phyloP scores from a whole-genome alignment of 108 stramenopile genomes.

The Cyclotella distinguenda region DNA sequence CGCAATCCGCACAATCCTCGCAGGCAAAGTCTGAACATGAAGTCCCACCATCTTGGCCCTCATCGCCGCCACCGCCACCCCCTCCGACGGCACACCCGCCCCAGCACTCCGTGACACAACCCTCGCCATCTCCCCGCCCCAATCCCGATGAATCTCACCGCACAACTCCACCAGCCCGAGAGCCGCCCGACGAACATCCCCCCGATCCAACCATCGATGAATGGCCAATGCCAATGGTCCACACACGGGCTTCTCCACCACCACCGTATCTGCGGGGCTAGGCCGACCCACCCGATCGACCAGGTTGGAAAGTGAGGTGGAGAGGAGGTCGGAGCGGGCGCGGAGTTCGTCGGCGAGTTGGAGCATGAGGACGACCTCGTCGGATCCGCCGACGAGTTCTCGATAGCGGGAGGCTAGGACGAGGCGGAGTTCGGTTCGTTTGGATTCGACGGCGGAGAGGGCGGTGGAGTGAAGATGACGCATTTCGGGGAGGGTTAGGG shows the following conservation, averaged over 20 bases:
- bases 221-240: no score
- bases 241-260: no score
- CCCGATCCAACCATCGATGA: slow-evolving; percentile 68
- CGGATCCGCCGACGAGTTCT: slow-evolving; percentile 81
- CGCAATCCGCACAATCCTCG: slow-evolving; percentile 60
- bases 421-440: slow-evolving; percentile 82
- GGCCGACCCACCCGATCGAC: no score
- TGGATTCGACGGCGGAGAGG: slow-evolving; percentile 77
- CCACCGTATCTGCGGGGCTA: no score
- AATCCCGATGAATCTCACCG: slow-evolving; percentile 36
- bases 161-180: slow-evolving; percentile 61
- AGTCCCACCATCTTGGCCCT: slow-evolving; percentile 76
- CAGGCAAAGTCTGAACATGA: slow-evolving; percentile 76
- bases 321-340: slow-evolving; percentile 44
- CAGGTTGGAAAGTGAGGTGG: slow-evolving; percentile 63
- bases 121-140: not conserved
- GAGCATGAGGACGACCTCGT: slow-evolving; percentile 84
- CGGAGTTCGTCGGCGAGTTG: slow-evolving; percentile 78
- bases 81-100: no score
- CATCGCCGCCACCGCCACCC: no score
- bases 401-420: slow-evolving; percentile 85
- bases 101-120: no score
- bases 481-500: slow-evolving; percentile 86
- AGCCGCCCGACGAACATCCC: slow-evolving; percentile 72
- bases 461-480: slow-evolving; percentile 72